Conservation (phyloP, 805 yeast species). For the Zygosaccharomyces bailii region DNA sequence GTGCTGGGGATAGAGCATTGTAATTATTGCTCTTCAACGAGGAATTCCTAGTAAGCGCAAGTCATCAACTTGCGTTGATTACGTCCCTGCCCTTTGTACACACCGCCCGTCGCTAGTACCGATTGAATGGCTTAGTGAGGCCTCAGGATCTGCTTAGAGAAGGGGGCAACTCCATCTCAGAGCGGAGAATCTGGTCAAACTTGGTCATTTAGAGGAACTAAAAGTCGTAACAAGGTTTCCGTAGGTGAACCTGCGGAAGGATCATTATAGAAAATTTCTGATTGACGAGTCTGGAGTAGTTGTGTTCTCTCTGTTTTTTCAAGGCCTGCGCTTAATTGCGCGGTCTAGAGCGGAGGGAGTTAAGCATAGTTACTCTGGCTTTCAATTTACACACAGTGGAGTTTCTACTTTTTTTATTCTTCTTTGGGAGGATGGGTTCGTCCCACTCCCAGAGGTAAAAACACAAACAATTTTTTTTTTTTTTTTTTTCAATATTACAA, state of each 20-base stretch:
- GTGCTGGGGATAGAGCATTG: conserved; percentile 41
- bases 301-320: neutral
- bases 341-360: conserved; percentile 16
- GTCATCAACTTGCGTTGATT: conserved; percentile 46
- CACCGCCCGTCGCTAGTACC: conserved; percentile 45
- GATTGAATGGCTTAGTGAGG: conserved; percentile 45
- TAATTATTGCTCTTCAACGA: conserved; percentile 46
- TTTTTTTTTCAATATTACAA: conserved; percentile 10
- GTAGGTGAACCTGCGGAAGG: conserved; percentile 42
- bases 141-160: conserved; percentile 38
- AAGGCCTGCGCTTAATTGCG: conserved; percentile 34
- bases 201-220: conserved; percentile 46
- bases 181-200: conserved; percentile 41
- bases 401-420: conserved; percentile 15
- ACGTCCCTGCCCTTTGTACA: conserved; percentile 47
- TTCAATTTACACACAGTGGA: conserved; percentile 24
- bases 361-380: conserved; percentile 10
- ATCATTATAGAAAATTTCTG: conserved; percentile 35
- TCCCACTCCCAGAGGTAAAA: conserved; percentile 20
- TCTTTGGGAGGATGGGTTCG: conserved; percentile 5
- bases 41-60: conserved; percentile 47
- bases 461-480: conserved; percentile 20
- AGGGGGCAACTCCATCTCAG: conserved; percentile 40
- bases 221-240: conserved; percentile 45
- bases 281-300: neutral